phyloP scores from a whole-genome alignment of 768 basidiomycete genomes.

The Nidularia pulvinata region DNA sequence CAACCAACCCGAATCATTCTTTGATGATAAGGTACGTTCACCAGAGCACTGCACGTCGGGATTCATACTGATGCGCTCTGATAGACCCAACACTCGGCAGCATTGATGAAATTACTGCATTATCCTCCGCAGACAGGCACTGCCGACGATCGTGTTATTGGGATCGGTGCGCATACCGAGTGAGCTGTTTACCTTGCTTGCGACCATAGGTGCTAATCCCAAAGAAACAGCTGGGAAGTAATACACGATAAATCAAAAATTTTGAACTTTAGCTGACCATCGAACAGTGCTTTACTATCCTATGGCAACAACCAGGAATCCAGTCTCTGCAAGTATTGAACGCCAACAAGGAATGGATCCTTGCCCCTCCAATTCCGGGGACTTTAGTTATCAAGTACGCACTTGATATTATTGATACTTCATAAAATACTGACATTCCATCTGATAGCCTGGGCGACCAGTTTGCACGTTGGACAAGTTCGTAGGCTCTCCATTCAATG shows the following conservation, averaged over 20 bases:
- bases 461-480: slow-evolving; percentile 89
- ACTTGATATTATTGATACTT: slow-evolving; percentile 12
- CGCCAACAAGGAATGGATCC: slow-evolving; percentile 74
- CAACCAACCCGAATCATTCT: slow-evolving; percentile 71
- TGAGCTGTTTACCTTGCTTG: slow-evolving; percentile 21
- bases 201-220: slow-evolving; percentile 34
- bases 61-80: too few species aligned
- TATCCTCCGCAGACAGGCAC: slow-evolving; percentile 74
- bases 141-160: slow-evolving; percentile 45
- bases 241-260: slow-evolving; percentile 30
- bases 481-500: slow-evolving; percentile 54
- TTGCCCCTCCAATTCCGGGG: slow-evolving; percentile 76
- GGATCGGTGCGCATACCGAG: slow-evolving; percentile 86
- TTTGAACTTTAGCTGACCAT: slow-evolving; percentile 39
- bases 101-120: slow-evolving; percentile 78
- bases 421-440: slow-evolving; percentile 52
- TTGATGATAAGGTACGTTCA: slow-evolving; percentile 72
- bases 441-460: slow-evolving; percentile 79
- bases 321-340: slow-evolving; percentile 86
- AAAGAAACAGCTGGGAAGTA: slow-evolving; percentile 47
- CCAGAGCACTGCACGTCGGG: too few species aligned
- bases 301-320: slow-evolving; percentile 76
- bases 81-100: slow-evolving; percentile 77
- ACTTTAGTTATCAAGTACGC: slow-evolving; percentile 87
- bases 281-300: slow-evolving; percentile 88